A percentile compares a stretch with the other conserved stretches of the same genome.
These are phyloP conservation scores for Striga hermonthica DNA, from an alignment of 305 asterid species.

Conservation along the genomic window DNA sequence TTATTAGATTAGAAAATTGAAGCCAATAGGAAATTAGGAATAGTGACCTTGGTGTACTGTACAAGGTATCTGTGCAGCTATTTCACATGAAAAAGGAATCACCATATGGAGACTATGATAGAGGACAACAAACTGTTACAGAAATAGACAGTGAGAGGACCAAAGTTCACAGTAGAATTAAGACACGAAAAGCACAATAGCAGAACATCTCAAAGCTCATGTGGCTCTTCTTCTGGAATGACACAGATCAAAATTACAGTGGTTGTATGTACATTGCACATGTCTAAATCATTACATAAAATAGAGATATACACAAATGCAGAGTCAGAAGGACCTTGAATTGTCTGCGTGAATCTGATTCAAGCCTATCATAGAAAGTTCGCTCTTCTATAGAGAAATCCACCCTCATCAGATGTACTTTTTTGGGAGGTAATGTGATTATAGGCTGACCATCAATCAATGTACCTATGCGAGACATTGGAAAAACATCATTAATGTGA, in stretches of 20 bases:
- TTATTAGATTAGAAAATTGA: not conserved
- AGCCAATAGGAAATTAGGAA: not conserved
- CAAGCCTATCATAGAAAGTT: conserved; percentile 69
- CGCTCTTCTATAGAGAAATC: conserved; percentile 86
- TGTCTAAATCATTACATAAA: conserved; percentile 16
- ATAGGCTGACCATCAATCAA: conserved; percentile 70
- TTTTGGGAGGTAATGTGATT: conserved; percentile 77
- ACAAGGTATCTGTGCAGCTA: conserved; percentile 15
- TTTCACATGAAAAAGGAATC: conserved; percentile 13
- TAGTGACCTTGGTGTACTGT: not conserved
- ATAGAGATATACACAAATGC: conserved; percentile 23
- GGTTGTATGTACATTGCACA: conserved; percentile 16
- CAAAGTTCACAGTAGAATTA: not conserved
- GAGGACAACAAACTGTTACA: conserved; percentile 4
- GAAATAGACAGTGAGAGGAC: conserved; percentile 1
- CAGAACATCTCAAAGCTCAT: conserved; percentile 8
- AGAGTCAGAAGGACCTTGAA: conserved; percentile 64
- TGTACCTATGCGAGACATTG: conserved; percentile 51
- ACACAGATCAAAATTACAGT: conserved; percentile 20
- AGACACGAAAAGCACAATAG: not conserved
- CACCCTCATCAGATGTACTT: conserved; percentile 57
- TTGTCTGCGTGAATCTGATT: conserved; percentile 74
- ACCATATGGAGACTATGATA: not conserved
- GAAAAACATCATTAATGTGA: conserved; percentile 32
- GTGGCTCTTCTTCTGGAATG: not conserved